Conservation (phyloP, 1,139 yeast genomes). For the Magnusiomyces tetraspermus region DNA sequence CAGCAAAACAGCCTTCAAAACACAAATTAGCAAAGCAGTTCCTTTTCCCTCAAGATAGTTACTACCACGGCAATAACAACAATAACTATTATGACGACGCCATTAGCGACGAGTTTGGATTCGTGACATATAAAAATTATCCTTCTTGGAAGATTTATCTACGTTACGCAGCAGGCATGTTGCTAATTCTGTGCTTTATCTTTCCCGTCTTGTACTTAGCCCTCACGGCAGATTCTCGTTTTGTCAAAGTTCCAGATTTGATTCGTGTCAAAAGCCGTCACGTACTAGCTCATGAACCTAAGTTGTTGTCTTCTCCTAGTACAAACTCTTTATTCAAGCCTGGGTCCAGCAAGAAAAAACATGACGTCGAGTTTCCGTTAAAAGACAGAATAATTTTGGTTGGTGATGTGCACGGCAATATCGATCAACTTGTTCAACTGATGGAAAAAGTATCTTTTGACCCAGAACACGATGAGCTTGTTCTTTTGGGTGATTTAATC, state of each 20-base stretch:
- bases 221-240: background rate
- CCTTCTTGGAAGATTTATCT: background rate
- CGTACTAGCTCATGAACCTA: background rate
- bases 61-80: too few relatives aligned
- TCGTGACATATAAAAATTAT: too few relatives aligned
- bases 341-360: background rate
- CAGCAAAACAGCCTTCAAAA: too few relatives aligned
- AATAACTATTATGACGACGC: background rate
- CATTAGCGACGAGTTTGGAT: background rate
- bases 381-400: constrained; percentile 44
- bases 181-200: background rate
- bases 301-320: too few relatives aligned
- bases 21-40: too few relatives aligned
- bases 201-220: background rate
- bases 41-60: too few relatives aligned
- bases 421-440: constrained; percentile 43
- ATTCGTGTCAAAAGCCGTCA: background rate
- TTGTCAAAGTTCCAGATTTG: background rate
- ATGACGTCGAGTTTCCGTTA: background rate
- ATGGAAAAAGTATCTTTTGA: constrained; percentile 40
- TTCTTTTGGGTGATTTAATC: constrained; percentile 75
- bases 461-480: constrained; percentile 45
- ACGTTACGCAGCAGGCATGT: background rate
- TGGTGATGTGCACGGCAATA: constrained; percentile 87
- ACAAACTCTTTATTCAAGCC: background rate